A percentile compares a stretch with the other conserved stretches of the same genome.
phyloP scores from a whole-genome alignment of 257 asterid genomes.

The Jaltomata sinuosa region DNA sequence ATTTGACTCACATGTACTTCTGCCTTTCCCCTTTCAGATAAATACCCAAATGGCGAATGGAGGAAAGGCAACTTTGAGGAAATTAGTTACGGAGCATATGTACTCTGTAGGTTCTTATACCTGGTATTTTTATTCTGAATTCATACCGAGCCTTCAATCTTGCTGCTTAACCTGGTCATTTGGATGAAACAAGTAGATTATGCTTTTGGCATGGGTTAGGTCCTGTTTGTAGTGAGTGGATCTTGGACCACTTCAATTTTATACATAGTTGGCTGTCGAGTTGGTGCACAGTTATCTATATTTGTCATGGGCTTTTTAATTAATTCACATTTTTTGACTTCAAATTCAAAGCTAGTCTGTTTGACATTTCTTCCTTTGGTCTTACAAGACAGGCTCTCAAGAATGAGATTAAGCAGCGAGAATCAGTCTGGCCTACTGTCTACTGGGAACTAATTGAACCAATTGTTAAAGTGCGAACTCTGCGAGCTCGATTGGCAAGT shows the following conservation, averaged over 20 bases:
- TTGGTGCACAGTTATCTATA: not conserved
- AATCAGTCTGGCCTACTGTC: slow-evolving; percentile 57
- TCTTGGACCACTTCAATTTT: not conserved
- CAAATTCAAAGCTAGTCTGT: not conserved
- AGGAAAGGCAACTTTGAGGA: slow-evolving; percentile 68
- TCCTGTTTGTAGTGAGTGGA: not conserved
- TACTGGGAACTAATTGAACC: slow-evolving; percentile 89
- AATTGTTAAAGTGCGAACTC: slow-evolving; percentile 60
- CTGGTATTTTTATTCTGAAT: not conserved
- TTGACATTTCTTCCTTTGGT: slow-evolving; percentile 12
- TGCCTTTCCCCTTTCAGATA: slow-evolving; percentile 40
- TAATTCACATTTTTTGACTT: not conserved
- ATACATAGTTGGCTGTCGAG: not conserved
- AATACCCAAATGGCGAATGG: slow-evolving; percentile 76
- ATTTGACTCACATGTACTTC: not conserved
- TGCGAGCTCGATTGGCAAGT: slow-evolving; percentile 85
- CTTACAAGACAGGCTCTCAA: slow-evolving; percentile 60
- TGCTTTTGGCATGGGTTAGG: not conserved
- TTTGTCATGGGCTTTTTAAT: not conserved
- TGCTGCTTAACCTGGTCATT: not conserved
- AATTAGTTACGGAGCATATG: slow-evolving; percentile 78
- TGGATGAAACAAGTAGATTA: not conserved
- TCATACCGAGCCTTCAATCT: not conserved
- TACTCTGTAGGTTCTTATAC: slow-evolving; percentile 63
- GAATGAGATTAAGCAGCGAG: slow-evolving; percentile 92